Evolutionary conservation across 2,329 filamentous ascomycete species (phyloP).

Genomic region (Monilinia polystroma): DNA sequence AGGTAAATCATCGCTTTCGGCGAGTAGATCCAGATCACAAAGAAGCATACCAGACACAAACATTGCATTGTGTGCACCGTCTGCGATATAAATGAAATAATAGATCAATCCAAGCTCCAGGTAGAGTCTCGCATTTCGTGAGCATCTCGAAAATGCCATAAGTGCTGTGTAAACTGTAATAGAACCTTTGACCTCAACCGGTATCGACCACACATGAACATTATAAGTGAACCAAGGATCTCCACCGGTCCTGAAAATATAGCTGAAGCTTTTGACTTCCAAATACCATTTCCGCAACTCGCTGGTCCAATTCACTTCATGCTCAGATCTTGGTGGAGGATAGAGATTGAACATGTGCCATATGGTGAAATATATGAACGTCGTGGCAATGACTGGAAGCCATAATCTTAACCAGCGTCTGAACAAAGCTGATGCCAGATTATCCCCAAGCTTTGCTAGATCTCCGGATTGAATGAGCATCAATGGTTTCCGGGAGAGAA

Average conservation of each 20-base stretch:
- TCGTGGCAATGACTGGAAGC: conserved; percentile 47
- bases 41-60: conserved; percentile 62
- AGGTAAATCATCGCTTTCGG: conserved; percentile 52
- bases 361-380: conserved; percentile 41
- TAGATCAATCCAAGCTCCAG: conserved; percentile 53
- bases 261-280: conserved; percentile 69
- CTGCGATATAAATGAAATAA: conserved; percentile 68
- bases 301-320: conserved; percentile 30
- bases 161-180: conserved; percentile 59
- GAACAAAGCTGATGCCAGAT: conserved; percentile 49
- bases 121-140: conserved; percentile 53
- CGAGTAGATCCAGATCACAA: conserved; percentile 59
- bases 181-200: conserved; percentile 62
- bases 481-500: conserved; percentile 47
- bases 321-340: conserved; percentile 20
- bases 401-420: conserved; percentile 49
- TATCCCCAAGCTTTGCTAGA: conserved; percentile 41
- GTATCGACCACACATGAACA: conserved; percentile 58
- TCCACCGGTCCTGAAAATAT: conserved; percentile 59
- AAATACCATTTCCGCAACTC: conserved; percentile 38
- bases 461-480: conserved; percentile 44
- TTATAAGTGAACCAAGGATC: conserved; percentile 59
- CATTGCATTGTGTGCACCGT: conserved; percentile 61
- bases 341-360: conserved; percentile 37
- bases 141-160: conserved; percentile 55